Base-by-base conservation (phyloP, 257 asterid genomes). In the Solanum lignicaule region DNA sequence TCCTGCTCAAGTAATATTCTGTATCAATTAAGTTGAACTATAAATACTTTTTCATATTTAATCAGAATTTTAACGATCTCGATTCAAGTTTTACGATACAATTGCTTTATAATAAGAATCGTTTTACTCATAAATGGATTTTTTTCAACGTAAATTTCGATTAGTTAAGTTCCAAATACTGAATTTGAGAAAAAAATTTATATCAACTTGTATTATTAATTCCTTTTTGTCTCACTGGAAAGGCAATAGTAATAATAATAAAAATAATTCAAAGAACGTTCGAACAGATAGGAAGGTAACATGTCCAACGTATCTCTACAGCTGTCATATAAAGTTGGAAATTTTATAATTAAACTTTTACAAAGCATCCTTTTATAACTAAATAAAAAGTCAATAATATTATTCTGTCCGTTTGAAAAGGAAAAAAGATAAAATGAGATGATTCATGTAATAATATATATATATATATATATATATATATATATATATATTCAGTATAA, bases 51-150 rank as follows among this genome's bases (percentile, higher is more conserved):
- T 7, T 15, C 0, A 69, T 69, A 1, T 1, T 69, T 69, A 7
- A 69, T 15, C 4, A 0, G 0, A 14, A 3, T 0, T 27, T 65
- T 27, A 69, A 15, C 8, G 23, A 0, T 14, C 0, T 27, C 0
- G 6, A 6, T 14, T 69, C 23, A 14, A 69, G 10, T 0, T 13
- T 4, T 27, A 27, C 10, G 10, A 27, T 68, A 12, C 6, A 65
- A 10, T 2, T 14, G 3, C 23, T 15, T 48, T 48, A 48, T 48
- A 48, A 3, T 48, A 48, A 48, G 21, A 48, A 48, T 14, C 0
- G 2, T 48, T 48, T 15, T 48, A 48, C 58, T 48, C 21, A 23
- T 31, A 69, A 29, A 27, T 14, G 2, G 4, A 69, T 5, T 1
- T 48, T 29, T 14, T 69, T 29, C 3, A 9, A 29, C 3, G 4